Conservation (phyloP, 345 rosid species). For the Stellera chamaejasme region DNA sequence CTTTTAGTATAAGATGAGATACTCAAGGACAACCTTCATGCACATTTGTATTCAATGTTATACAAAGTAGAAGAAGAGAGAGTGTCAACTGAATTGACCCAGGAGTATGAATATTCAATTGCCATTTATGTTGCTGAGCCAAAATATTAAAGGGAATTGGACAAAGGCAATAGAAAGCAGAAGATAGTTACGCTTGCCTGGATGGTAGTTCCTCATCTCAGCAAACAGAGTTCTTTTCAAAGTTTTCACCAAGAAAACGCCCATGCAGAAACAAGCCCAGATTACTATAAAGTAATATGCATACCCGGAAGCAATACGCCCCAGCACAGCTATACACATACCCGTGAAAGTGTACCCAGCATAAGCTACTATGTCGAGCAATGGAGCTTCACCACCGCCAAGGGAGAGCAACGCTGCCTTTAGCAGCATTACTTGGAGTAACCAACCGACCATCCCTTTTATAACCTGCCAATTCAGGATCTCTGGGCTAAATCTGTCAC, state of each 20-base stretch:
- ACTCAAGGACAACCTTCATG: too few relatives aligned
- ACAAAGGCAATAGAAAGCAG: constrained; percentile 24
- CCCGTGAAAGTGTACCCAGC: constrained; percentile 50
- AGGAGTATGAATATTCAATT: constrained; percentile 7
- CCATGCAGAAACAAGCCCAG: constrained; percentile 45
- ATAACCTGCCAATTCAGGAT: constrained; percentile 50
- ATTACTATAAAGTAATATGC: constrained; percentile 31
- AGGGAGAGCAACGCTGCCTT: constrained; percentile 35
- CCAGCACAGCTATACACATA: constrained; percentile 35
- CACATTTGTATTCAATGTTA: too few relatives aligned
- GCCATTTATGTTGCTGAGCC: constrained; percentile 24
- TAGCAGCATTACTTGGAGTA: constrained; percentile 38
- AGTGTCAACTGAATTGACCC: too few relatives aligned
- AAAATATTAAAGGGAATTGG: constrained; percentile 26
- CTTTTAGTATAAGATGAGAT: too few relatives aligned
- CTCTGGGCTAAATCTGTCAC: constrained; percentile 36
- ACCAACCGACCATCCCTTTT: constrained; percentile 48
- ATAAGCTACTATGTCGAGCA: constrained; percentile 44
- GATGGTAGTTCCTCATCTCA: constrained; percentile 19
- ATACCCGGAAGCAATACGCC: constrained; percentile 28
- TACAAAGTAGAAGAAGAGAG: too few relatives aligned
- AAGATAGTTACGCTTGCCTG: constrained; percentile 26
- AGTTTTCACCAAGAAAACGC: constrained; percentile 49
- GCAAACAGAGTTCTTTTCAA: constrained; percentile 32
- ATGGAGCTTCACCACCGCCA: constrained; percentile 46